Evolutionary conservation across 2,329 filamentous ascomycete genomes (phyloP).

Genomic region (Raffaelea deltoideospora): DNA sequence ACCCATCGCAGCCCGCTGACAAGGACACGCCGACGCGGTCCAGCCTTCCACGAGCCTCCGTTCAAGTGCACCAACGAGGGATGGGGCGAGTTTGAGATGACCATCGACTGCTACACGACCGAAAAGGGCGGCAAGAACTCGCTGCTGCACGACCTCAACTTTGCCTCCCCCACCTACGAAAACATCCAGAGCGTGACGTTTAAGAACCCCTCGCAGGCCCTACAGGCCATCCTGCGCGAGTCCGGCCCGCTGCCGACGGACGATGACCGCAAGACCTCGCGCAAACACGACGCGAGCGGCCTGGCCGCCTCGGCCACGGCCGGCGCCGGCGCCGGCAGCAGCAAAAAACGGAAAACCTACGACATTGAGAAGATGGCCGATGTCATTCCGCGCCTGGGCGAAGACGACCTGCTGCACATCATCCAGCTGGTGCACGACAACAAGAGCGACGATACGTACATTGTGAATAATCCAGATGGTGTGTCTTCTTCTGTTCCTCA

Average conservation of each 20-base stretch:
- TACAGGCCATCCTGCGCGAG: constrained; percentile 65
- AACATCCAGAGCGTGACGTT: constrained; percentile 68
- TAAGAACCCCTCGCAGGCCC: constrained; percentile 81
- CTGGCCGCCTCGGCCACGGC: too few relatives aligned
- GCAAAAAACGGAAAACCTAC: constrained; percentile 57
- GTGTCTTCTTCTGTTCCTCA: constrained; percentile 20
- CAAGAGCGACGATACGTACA: constrained; percentile 87
- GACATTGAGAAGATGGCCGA: constrained; percentile 98
- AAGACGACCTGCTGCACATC: constrained; percentile 87
- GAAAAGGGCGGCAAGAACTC: constrained; percentile 75
- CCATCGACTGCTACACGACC: constrained; percentile 64
- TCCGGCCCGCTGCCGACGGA: constrained; percentile 74
- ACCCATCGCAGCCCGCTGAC: too few relatives aligned
- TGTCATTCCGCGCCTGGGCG: constrained; percentile 70
- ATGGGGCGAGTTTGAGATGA: constrained; percentile 98
- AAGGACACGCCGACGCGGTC: too few relatives aligned
- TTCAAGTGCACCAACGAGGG: constrained; percentile 88
- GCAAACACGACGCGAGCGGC: constrained; percentile 58
- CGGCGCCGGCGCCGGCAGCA: too few relatives aligned
- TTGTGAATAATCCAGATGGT: constrained; percentile 95
- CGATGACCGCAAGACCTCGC: constrained; percentile 42
- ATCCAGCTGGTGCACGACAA: constrained; percentile 98
- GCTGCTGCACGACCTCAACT: constrained; percentile 84
- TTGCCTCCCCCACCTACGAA: constrained; percentile 68
- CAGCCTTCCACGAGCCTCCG: constrained; percentile 69